Base-by-base conservation (phyloP, 1,284 basidiomycete genomes). In the Ganoderma multipileum region DNA sequence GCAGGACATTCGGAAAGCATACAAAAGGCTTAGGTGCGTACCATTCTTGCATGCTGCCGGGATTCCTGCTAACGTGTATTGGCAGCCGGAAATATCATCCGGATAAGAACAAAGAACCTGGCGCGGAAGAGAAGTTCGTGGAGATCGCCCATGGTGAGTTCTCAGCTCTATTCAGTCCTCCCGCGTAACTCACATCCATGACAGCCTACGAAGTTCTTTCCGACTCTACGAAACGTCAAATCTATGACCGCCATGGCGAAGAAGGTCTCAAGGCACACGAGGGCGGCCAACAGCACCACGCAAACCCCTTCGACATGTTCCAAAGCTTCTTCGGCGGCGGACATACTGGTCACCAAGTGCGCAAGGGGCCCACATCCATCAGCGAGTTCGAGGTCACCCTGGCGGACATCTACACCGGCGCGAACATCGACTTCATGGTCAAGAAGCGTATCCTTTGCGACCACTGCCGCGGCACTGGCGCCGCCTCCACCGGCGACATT, bases 231-330 rank as follows among this genome's bases (percentile, higher is more conserved):
- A 96, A 95, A 89, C 91, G 94, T 30, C 86, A 89, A 80, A 95
- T 97, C 72, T 98, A 98, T 80, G 96, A 98, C 79, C 87, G 91
- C 67, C 91, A 95, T 81, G 96, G 96, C 71, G 95, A 97, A 87
- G 95, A 96, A 78, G 96, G 95, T 7, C 80, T 98, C 67, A 95
- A 95, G 80, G 92, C 93, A 50, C 95, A 95, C 72, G 92, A 95
- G 82, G 89, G 89, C 62, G 93, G 91, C 23, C 89, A 90, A 70
- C 85, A 85, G 68, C 85, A 84, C 52, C 82, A 89, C 65, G 83
- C 86, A n/a, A 95, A 97, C 77, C 94, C 95, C n/a, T 95, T 97
- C 77, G 96, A 98, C 78, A 88, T 97, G 75, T 98, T 98, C 81
- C 89, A 93, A 50, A 91, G 84, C 75, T 97, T 98, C 85, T 98